phyloP scores from a whole-genome alignment of 495 filamentous ascomycete species.

The Neurospora africana region DNA sequence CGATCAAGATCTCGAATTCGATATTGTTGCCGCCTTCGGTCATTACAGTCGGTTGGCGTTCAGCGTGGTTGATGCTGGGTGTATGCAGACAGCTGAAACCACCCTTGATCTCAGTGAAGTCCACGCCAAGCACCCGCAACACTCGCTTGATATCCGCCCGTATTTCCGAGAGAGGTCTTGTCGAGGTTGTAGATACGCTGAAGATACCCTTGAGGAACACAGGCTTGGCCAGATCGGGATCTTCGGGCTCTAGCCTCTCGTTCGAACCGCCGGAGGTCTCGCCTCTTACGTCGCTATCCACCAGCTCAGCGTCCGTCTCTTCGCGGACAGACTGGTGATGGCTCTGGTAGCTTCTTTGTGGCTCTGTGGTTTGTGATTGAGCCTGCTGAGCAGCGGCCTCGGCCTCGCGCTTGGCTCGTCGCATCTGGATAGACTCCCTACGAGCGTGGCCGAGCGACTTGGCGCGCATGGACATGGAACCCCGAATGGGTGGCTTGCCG shows the following conservation, averaged over 20 bases:
- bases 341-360: conserved; percentile 7
- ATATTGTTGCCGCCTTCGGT: conserved; percentile 46
- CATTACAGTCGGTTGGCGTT: not conserved
- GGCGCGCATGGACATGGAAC: conserved; percentile 55
- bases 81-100: conserved; percentile 83
- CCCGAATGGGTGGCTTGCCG: conserved; percentile 30
- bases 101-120: conserved; percentile 82
- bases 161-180: conserved; percentile 74
- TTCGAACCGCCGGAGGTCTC: conserved; percentile 40
- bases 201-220: conserved; percentile 97
- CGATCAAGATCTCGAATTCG: conserved; percentile 91
- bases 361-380: conserved; percentile 18
- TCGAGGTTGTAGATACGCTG: conserved; percentile 93
- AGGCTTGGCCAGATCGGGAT: conserved; percentile 65
- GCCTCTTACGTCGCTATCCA: conserved; percentile 21
- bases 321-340: conserved; percentile 65
- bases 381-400: conserved; percentile 22
- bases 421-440: conserved; percentile 80
- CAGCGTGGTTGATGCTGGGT: conserved; percentile 65
- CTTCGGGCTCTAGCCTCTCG: conserved; percentile 38
- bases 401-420: conserved; percentile 50
- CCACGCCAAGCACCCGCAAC: conserved; percentile 74
- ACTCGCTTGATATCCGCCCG: conserved; percentile 88
- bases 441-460: conserved; percentile 87
- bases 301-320: conserved; percentile 60